These are phyloP conservation scores for Phytophthora brassicae DNA, from an alignment of 352 stramenopile genomes.

Conservation along the genomic window DNA sequence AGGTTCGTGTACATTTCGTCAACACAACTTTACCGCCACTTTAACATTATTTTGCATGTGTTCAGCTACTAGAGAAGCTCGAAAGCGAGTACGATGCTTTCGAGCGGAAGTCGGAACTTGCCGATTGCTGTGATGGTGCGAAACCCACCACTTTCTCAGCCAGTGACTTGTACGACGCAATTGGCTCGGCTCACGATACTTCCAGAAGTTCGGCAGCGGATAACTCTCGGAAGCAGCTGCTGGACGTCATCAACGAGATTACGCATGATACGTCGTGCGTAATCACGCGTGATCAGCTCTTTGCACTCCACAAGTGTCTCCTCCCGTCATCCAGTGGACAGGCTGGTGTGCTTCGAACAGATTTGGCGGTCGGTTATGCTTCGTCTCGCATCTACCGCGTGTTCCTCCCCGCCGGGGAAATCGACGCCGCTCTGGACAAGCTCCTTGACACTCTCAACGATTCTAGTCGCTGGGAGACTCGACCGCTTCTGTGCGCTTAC, in stretches of 20 bases:
- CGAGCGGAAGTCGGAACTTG: conserved; percentile 41
- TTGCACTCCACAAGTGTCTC: conserved; percentile 59
- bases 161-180: conserved; percentile 76
- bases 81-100: conserved; percentile 66
- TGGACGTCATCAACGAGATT: conserved; percentile 69
- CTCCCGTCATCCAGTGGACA: conserved; percentile 43
- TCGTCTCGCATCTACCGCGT: conserved; percentile 82
- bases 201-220: conserved; percentile 16
- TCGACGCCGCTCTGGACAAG: conserved; percentile 44
- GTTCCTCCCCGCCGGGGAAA: conserved; percentile 70
- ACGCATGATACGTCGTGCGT: conserved; percentile 56
- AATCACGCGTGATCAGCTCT: conserved; percentile 61
- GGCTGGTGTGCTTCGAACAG: conserved; percentile 52
- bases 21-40: too few species aligned
- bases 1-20: conserved; percentile 27
- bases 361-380: conserved; percentile 71
- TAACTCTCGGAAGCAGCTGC: conserved; percentile 39
- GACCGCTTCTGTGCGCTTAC: conserved; percentile 72
- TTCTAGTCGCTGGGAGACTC: conserved; percentile 34
- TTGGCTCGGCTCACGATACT: conserved; percentile 59
- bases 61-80: conserved; percentile 47
- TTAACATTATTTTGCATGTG: background rate
- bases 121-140: conserved; percentile 36
- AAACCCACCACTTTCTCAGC: conserved; percentile 50
- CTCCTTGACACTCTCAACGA: conserved; percentile 56